A percentile compares a stretch with the other conserved stretches of the same genome.
Conservation (phyloP, 345 rosid genomes). For the Isatis tinctoria region DNA sequence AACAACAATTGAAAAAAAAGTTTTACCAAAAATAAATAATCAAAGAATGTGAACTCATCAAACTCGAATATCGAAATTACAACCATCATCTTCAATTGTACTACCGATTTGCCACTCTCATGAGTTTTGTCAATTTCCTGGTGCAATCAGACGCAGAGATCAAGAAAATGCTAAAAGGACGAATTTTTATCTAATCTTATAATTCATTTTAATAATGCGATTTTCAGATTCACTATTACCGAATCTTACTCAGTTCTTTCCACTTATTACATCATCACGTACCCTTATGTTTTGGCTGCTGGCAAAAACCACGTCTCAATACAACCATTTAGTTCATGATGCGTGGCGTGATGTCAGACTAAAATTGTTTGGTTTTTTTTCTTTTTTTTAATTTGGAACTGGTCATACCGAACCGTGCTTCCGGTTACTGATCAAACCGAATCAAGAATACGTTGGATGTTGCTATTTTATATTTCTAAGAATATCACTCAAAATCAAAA, state of each 20-base stretch:
- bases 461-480: not conserved
- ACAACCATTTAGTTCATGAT: slow-evolving; percentile 16
- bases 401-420: slow-evolving; percentile 8
- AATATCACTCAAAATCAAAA: not conserved
- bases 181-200: slow-evolving; percentile 2
- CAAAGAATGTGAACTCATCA: slow-evolving; percentile 9
- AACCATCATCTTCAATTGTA: not conserved
- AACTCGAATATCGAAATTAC: not conserved
- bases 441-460: not conserved
- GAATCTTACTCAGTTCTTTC: slow-evolving; percentile 19
- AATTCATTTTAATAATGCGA: not conserved
- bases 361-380: not conserved
- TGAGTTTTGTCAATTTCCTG: slow-evolving; percentile 29
- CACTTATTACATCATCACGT: slow-evolving; percentile 23
- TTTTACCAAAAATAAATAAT: not conserved
- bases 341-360: slow-evolving; percentile 2
- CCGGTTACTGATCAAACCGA: not conserved
- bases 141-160: slow-evolving; percentile 17
- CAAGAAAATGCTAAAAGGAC: slow-evolving; percentile 15
- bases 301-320: slow-evolving; percentile 25
- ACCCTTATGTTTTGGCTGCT: slow-evolving; percentile 3
- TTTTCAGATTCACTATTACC: slow-evolving; percentile 12
- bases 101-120: slow-evolving; percentile 33
- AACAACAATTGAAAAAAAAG: not conserved
- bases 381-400: not conserved